A percentile compares a stretch with the other conserved stretches of the same genome.
Conservation (phyloP, 345 rosid species). For the Eucalyptus grandis region DNA sequence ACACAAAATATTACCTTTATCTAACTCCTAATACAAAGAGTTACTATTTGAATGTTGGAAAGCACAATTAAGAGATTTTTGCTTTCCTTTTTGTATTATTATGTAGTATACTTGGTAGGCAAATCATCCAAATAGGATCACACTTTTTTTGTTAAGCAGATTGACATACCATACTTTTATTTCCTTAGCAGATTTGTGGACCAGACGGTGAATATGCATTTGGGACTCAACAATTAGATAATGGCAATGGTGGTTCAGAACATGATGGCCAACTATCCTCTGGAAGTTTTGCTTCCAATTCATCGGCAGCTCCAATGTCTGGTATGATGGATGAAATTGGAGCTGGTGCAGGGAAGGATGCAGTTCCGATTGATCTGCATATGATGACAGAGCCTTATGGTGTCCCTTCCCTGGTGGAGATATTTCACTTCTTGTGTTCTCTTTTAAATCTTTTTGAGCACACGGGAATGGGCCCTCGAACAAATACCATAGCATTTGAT, state of each 20-base stretch:
- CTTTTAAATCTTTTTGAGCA: slow-evolving; percentile 70
- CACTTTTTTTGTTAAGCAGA: neutral
- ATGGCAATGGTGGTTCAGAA: slow-evolving; percentile 60
- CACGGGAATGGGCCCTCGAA: slow-evolving; percentile 59
- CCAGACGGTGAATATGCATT: slow-evolving; percentile 66
- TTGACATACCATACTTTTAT: neutral
- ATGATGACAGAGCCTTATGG: slow-evolving; percentile 92
- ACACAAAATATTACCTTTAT: neutral
- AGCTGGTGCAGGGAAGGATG: slow-evolving; percentile 49
- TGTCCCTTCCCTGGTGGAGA: slow-evolving; percentile 95
- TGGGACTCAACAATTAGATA: slow-evolving; percentile 59
- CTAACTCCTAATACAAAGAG: neutral
- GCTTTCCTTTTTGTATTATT: neutral
- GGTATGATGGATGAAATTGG: slow-evolving; percentile 59
- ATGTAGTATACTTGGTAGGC: neutral
- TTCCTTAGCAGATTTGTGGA: slow-evolving; percentile 50
- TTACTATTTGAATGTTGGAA: neutral
- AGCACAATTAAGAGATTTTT: neutral
- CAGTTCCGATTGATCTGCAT: slow-evolving; percentile 60
- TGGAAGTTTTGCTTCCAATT: slow-evolving; percentile 40
- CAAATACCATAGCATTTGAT: slow-evolving; percentile 78
- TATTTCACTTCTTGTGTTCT: slow-evolving; percentile 87
- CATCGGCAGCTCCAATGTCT: slow-evolving; percentile 25
- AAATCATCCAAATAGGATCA: neutral
- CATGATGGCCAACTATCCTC: slow-evolving; percentile 52